These are phyloP conservation scores for Lactarius quietus DNA, from an alignment of 768 basidiomycete species.

Conservation along the genomic window DNA sequence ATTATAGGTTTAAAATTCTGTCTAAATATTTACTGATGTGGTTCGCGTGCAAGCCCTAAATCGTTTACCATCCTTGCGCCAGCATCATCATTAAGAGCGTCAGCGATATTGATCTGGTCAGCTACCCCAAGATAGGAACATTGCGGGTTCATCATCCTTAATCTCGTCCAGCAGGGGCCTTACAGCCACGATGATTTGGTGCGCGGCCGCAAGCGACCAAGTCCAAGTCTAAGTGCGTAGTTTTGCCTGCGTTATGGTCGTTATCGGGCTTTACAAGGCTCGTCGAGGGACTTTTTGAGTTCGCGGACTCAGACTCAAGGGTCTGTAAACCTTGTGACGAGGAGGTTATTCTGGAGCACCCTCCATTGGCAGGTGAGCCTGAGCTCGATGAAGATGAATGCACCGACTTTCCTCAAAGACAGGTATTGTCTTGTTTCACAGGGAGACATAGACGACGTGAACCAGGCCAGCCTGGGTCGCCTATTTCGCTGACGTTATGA, in stretches of 20 bases:
- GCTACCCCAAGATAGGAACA: constrained; percentile 3
- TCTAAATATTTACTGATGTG: too few relatives aligned
- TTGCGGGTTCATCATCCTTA: constrained; percentile 4
- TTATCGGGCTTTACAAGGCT: constrained; percentile 8
- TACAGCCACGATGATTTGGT: constrained; percentile 15
- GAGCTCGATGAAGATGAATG: not conserved
- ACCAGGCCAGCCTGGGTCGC: too few relatives aligned
- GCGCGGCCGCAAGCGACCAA: constrained; percentile 12
- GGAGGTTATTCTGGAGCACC: constrained; percentile 1
- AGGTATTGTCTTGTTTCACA: not conserved
- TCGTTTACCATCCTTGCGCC: too few relatives aligned
- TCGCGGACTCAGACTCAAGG: constrained; percentile 13
- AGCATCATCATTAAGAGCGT: constrained; percentile 12
- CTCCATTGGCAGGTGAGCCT: not conserved
- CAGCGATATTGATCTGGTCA: constrained; percentile 11
- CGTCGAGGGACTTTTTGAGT: constrained; percentile 10
- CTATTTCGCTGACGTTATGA: not conserved
- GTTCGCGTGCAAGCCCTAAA: constrained; percentile 19
- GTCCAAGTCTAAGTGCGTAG: constrained; percentile 12
- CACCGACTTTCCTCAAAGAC: not conserved
- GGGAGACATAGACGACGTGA: too few relatives aligned
- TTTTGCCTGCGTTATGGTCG: not conserved
- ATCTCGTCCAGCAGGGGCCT: constrained; percentile 10
- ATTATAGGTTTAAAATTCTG: too few relatives aligned
- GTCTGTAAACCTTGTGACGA: constrained; percentile 7